Conservation (phyloP, 2,329 filamentous ascomycete species). For the Podosphaera xanthii region DNA sequence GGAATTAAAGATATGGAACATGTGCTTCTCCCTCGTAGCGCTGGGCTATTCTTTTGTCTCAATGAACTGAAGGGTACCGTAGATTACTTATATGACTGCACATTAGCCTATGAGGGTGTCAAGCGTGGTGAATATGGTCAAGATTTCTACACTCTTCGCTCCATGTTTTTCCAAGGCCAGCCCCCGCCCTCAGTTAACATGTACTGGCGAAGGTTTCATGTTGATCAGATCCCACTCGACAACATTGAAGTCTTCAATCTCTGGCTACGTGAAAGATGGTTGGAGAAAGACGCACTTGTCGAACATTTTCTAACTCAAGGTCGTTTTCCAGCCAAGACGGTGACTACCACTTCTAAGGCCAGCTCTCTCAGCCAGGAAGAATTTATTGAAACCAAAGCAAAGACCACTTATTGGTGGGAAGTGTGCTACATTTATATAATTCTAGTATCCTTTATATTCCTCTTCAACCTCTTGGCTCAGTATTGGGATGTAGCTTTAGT, state of each 20-base stretch:
- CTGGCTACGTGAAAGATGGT: conserved; percentile 75
- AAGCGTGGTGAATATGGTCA: conserved; percentile 77
- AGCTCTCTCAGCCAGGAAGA: conserved; percentile 3
- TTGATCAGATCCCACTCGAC: conserved; percentile 62
- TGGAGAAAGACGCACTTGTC: conserved; percentile 74
- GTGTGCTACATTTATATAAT: conserved; percentile 15
- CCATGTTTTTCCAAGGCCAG: conserved; percentile 71
- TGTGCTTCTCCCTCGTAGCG: conserved; percentile 55
- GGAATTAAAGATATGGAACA: conserved; percentile 52
- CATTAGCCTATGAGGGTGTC: conserved; percentile 83
- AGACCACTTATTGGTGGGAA: conserved; percentile 14
- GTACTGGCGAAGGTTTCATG: conserved; percentile 71
- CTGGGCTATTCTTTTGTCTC: conserved; percentile 58
- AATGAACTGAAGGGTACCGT: conserved; percentile 51
- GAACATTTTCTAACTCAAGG: conserved; percentile 61
- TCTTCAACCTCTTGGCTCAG: conserved; percentile 10
- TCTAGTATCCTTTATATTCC: conserved; percentile 11
- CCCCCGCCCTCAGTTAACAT: conserved; percentile 92
- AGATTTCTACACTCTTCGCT: conserved; percentile 64
- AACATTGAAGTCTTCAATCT: conserved; percentile 51
- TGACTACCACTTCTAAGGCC: not conserved
- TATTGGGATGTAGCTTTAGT: conserved; percentile 7
- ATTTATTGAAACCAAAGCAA: conserved; percentile 16
- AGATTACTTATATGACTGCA: conserved; percentile 80
- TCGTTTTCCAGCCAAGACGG: conserved; percentile 37